Evolutionary conservation across 176 grass and related monocot genomes (phyloP), one percentile per base, ranked within the genome.

Genomic region (Secale cereale): DNA sequence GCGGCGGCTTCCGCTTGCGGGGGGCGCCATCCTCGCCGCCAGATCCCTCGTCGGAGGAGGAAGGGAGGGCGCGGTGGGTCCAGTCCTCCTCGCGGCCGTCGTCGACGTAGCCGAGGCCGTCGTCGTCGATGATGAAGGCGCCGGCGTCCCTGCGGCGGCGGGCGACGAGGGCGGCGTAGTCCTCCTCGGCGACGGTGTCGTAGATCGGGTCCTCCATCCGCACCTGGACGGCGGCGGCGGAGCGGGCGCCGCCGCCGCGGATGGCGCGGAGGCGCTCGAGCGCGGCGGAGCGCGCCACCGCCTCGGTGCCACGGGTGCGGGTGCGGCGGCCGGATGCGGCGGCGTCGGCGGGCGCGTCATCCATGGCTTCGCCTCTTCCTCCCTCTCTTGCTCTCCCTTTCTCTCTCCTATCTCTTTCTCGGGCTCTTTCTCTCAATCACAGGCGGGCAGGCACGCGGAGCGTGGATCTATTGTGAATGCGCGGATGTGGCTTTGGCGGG

Each of bases 1-100:
- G 90, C 80, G 48, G 59, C 80, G 68, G 84, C 88, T 86, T 92
- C 78, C 84, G 86, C 86, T 76, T 92, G 60, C 85, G 82, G 14
- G 64, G 70, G 27, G 61, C 60, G 70, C 66, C 72, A 1, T 85
- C 76, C 39, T 92, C 83, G 39, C 20, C 82, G n/a, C 88, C 90
- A 0, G 90, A 88, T 26, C 87, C 86, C 78, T 99, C 93, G 19
- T 99, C 97, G 20, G 84, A 91, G 32, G 93, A 95, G 9, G 82
- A 94, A 5, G 77, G 84, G 48, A 91, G 77, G 26, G 66, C 87
- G 31, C 87, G 76, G 59, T 92, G 85, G 65, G 84, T 92, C 97
- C 97, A 99, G 71, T 99, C 93, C 86, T 99, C 97, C 90, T 99
- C 97, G 43, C 83, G 93, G 32, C 97, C 97, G 22, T 99, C 97